Evolutionary conservation across 257 asterid species (phyloP).

Genomic region (Penstemon davidsonii): DNA sequence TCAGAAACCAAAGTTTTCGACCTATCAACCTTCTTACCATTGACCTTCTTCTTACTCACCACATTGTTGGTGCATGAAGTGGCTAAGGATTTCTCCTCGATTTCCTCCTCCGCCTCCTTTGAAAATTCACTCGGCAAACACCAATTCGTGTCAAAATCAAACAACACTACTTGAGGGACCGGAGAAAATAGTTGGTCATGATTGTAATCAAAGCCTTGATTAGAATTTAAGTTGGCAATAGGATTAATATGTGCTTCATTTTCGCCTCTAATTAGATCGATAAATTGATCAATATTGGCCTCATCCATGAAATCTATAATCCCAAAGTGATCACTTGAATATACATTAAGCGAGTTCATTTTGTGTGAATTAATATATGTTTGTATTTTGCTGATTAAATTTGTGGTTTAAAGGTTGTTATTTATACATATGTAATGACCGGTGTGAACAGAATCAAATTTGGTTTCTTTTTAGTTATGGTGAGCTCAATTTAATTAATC

Average conservation of each 20-base stretch:
- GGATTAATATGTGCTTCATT: constrained; percentile 20
- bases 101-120: constrained; percentile 15
- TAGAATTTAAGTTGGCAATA: constrained; percentile 15
- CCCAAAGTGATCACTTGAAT: constrained; percentile 37
- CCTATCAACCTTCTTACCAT: constrained; percentile 44
- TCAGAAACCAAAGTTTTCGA: constrained; percentile 69
- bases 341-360: constrained; percentile 13
- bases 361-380: background rate
- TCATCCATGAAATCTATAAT: constrained; percentile 57
- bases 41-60: constrained; percentile 8
- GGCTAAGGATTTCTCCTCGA: constrained; percentile 40
- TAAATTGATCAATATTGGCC: constrained; percentile 45
- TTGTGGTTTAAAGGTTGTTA: background rate
- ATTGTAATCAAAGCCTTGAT: constrained; percentile 17
- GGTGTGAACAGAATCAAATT: constrained; percentile 39
- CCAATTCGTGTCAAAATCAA: constrained; percentile 32
- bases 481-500: no score
- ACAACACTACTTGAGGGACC: constrained; percentile 32
- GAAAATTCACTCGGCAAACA: background rate
- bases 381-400: background rate
- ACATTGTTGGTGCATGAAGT: constrained; percentile 7
- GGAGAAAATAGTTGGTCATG: constrained; percentile 18
- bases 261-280: constrained; percentile 48
- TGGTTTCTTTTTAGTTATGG: no score
- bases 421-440: constrained; percentile 26